Evolutionary conservation across 768 basidiomycete species (phyloP).

Genomic region (Hericium alpestre): DNA sequence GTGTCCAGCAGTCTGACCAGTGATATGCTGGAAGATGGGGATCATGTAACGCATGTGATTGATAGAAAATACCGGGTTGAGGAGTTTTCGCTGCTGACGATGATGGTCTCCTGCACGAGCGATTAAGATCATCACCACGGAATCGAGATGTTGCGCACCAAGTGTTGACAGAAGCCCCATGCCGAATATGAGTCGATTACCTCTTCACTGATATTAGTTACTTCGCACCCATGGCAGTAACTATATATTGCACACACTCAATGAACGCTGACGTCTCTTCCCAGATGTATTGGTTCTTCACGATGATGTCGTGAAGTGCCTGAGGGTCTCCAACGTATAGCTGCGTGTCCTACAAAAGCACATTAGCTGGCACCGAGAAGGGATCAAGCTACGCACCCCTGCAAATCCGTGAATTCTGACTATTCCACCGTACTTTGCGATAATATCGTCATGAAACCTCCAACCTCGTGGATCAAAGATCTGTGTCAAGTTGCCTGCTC

Average conservation of each 20-base stretch:
- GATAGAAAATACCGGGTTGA: slow-evolving; percentile 19
- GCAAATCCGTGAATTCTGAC: background rate
- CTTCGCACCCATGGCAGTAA: background rate
- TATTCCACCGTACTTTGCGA: background rate
- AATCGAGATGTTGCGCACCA: slow-evolving; percentile 13
- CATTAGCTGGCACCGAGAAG: background rate
- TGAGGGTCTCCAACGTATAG: slow-evolving; percentile 1
- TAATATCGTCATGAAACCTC: background rate
- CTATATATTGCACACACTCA: background rate
- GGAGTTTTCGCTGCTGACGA: slow-evolving; percentile 18
- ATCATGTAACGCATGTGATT: slow-evolving; percentile 14
- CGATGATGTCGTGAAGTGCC: slow-evolving; percentile 7
- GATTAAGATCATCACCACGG: background rate
- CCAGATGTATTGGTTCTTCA: slow-evolving; percentile 11
- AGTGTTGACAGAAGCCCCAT: slow-evolving; percentile 27
- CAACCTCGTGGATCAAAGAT: background rate
- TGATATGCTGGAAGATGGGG: slow-evolving; percentile 22
- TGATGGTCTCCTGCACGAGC: slow-evolving; percentile 16
- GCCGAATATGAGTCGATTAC: slow-evolving; percentile 23
- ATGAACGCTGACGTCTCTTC: slow-evolving; percentile 8
- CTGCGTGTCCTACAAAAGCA: background rate
- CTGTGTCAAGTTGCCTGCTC: background rate
- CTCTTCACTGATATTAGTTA: background rate
- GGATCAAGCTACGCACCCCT: background rate
- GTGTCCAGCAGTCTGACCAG: slow-evolving; percentile 8